Evolutionary conservation across 2,329 filamentous ascomycete species (phyloP).

Genomic region (Diaporthe sp.): DNA sequence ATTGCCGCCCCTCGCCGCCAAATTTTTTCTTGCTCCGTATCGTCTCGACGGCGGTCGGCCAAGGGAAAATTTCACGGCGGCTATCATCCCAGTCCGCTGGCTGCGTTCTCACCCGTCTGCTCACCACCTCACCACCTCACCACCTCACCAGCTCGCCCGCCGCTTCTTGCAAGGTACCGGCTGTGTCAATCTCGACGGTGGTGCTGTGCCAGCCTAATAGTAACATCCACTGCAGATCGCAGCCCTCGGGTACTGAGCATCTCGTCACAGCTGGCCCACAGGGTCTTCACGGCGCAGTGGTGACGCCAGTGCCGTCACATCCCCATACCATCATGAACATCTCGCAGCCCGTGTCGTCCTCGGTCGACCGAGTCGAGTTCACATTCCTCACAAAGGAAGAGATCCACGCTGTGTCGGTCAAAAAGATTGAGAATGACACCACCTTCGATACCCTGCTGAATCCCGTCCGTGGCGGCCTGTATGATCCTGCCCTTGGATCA

Average conservation of each 20-base stretch:
- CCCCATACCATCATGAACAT: slow-evolving; percentile 71
- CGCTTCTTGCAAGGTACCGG: slow-evolving; percentile 9
- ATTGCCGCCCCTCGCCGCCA: slow-evolving; percentile 37
- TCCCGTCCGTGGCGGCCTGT: slow-evolving; percentile 90
- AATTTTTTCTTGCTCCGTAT: slow-evolving; percentile 32
- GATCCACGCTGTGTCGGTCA: slow-evolving; percentile 90
- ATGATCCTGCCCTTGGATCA: slow-evolving; percentile 91
- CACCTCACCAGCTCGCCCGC: background rate
- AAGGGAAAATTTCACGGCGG: slow-evolving; percentile 32
- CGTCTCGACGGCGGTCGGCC: background rate
- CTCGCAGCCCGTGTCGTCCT: slow-evolving; percentile 85
- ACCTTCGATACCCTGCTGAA: slow-evolving; percentile 96
- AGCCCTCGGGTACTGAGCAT: background rate
- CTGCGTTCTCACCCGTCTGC: background rate
- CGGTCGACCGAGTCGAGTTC: slow-evolving; percentile 91
- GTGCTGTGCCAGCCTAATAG: background rate
- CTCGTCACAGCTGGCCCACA: background rate
- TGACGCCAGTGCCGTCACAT: slow-evolving; percentile 8
- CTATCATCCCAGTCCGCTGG: background rate
- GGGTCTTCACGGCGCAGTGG: slow-evolving; percentile 21
- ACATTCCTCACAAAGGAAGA: slow-evolving; percentile 85
- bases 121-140: background rate
- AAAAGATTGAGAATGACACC: slow-evolving; percentile 90
- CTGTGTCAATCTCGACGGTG: background rate
- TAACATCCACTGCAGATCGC: slow-evolving; percentile 2